Percentiles rank a stretch among this genome's conserved stretches.
Evolutionary conservation across 2,329 filamentous ascomycete species (phyloP).

Genomic region (Metarhizium humberi): DNA sequence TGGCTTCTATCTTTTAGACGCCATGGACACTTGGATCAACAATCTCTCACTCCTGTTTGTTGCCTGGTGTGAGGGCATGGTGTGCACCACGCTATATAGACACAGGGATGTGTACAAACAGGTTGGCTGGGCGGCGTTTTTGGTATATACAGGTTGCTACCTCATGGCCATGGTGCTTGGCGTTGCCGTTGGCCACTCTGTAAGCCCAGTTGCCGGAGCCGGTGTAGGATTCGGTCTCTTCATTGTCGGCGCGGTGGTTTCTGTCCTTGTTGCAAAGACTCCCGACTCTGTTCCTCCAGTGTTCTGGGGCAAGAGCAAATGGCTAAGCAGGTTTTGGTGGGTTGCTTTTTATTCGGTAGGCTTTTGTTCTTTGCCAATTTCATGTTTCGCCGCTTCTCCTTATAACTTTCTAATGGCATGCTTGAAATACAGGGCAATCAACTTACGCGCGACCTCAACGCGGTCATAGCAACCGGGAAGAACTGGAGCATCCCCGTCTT

Average conservation of each 20-base stretch:
- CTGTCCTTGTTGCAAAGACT: conserved; percentile 27
- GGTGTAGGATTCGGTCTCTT: conserved; percentile 40
- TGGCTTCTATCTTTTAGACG: conserved; percentile 37
- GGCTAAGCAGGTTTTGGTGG: conserved; percentile 36
- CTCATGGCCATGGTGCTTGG: conserved; percentile 38
- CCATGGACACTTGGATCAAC: conserved; percentile 43
- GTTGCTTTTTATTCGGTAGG: conserved; percentile 40
- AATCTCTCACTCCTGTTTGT: conserved; percentile 38
- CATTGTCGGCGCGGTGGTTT: conserved; percentile 23
- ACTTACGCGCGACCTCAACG: conserved; percentile 41
- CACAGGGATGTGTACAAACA: conserved; percentile 34
- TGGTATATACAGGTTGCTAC: conserved; percentile 36
- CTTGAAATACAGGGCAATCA: conserved; percentile 34
- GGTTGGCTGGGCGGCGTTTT: conserved; percentile 28
- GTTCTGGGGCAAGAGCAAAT: conserved; percentile 30
- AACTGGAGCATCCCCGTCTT: conserved; percentile 43
- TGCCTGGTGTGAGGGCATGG: conserved; percentile 33
- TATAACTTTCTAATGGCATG: conserved; percentile 6
- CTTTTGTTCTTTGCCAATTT: background rate
- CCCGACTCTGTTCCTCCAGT: conserved; percentile 28
- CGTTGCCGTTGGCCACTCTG: conserved; percentile 34
- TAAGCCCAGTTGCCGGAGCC: conserved; percentile 30
- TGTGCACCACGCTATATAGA: conserved; percentile 39
- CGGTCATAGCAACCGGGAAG: conserved; percentile 31
- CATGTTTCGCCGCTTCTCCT: too few species aligned